These are phyloP conservation scores for Cordyceps farinosa DNA, from an alignment of 2,329 filamentous ascomycete species.

Conservation along the genomic window DNA sequence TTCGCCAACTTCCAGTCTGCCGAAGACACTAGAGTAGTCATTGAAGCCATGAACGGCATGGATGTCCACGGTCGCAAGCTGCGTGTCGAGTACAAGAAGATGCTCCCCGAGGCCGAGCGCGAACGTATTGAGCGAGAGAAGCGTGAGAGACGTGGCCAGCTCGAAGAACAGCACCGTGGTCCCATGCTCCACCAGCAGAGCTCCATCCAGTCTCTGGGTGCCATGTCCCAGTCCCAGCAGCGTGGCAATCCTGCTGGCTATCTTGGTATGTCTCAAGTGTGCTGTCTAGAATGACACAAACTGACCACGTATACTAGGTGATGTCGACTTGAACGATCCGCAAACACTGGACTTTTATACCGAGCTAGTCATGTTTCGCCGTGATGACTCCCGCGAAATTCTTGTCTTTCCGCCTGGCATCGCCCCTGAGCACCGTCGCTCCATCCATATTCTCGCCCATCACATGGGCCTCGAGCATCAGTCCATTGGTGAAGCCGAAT, in stretches of 20 bases:
- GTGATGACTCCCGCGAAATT: slow-evolving; percentile 71
- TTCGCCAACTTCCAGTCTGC: slow-evolving; percentile 98
- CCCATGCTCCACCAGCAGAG: slow-evolving; percentile 76
- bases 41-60: slow-evolving; percentile 91
- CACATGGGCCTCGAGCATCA: slow-evolving; percentile 90
- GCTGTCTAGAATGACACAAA: slow-evolving; percentile 8
- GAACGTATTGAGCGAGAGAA: slow-evolving; percentile 97
- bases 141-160: slow-evolving; percentile 88
- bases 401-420: slow-evolving; percentile 80
- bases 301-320: slow-evolving; percentile 36
- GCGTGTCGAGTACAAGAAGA: slow-evolving; percentile 98
- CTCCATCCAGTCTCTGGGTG: slow-evolving; percentile 77
- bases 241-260: slow-evolving; percentile 33
- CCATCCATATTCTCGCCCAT: slow-evolving; percentile 90
- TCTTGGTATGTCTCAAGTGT: slow-evolving; percentile 39
- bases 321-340: slow-evolving; percentile 89
- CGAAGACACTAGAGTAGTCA: slow-evolving; percentile 88
- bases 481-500: slow-evolving; percentile 82
- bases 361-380: slow-evolving; percentile 84
- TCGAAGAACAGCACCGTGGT: slow-evolving; percentile 92
- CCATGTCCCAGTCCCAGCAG: slow-evolving; percentile 60
- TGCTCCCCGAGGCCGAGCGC: slow-evolving; percentile 90
- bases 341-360: slow-evolving; percentile 85
- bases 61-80: slow-evolving; percentile 93
- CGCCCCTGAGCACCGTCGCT: slow-evolving; percentile 78